Base-by-base conservation (phyloP, 495 filamentous ascomycete genomes). In the Talaromyces adpressus region DNA sequence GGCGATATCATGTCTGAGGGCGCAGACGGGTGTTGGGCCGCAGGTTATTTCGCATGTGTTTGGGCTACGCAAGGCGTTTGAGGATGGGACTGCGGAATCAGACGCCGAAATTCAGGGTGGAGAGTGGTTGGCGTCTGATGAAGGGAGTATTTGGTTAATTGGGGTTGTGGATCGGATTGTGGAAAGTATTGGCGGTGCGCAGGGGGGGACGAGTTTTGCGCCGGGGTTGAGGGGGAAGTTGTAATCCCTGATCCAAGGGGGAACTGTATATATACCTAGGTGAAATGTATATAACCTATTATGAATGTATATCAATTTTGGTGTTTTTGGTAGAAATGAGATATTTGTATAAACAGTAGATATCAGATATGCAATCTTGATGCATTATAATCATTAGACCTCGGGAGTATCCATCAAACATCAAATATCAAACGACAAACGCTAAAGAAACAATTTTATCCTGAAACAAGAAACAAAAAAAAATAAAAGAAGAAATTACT, bases 21-120 rank as follows among this genome's bases (percentile, higher is more conserved):
- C 90, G 57, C 90, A 93, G 77, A 86, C 85, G 11, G 90, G 90
- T 1, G 89, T 92, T 3, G 89, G 85, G 2, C 90, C 90, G 23
- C 90, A 93, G 77, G 89, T 93, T 6, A 73, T 85, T 6, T 87
- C 84, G 63, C 90, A 93, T 75, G 76, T 62, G 8, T 62, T 62
- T 53, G 60, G 60, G 18, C 29, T 62, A 18, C 14, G 60, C 8
- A 62, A 62, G 25, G 60, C 60, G 45, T 62, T 62, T 62, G 60
- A 62, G 25, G 60, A 62, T 53, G 88, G 85, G 6, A 79, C 71
- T 73, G 69, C 69, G 25, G 77, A 74, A 16, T 78, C 84, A 65
- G 30, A 57, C 6, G 25, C 76, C 7, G 84, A 86, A 69, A 68
- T 72, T 4, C 78, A 82, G 62, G 75, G 84, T 61, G 86, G 80